Percentiles rank a stretch among this genome's conserved stretches.
Conservation (phyloP, 257 asterid species). For the Eustoma russellianum region DNA sequence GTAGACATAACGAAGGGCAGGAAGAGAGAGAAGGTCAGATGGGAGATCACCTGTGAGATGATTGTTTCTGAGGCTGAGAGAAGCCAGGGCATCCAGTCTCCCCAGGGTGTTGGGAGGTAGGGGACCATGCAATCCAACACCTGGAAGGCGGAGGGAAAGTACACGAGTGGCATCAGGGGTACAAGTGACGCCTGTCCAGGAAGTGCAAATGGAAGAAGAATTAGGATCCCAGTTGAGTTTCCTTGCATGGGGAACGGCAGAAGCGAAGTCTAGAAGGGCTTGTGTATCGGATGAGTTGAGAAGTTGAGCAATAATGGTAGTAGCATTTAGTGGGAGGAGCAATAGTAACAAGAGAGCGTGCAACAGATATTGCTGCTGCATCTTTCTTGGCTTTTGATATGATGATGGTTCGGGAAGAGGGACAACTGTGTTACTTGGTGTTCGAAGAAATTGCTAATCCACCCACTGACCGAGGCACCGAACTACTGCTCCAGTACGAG, state of each 20-base stretch:
- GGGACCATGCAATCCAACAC: conserved; percentile 50
- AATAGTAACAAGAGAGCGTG: conserved; percentile 2
- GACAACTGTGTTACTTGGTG: too few relatives aligned
- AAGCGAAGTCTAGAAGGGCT: conserved; percentile 63
- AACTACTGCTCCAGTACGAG: too few relatives aligned
- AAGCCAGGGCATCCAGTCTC: conserved; percentile 44
- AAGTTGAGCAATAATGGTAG: conserved; percentile 27
- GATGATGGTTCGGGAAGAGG: too few relatives aligned
- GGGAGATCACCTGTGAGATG: conserved; percentile 50
- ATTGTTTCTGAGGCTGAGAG: conserved; percentile 65
- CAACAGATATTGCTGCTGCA: too few relatives aligned
- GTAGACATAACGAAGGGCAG: conserved; percentile 41
- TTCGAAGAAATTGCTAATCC: too few relatives aligned
- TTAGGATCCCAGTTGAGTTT: conserved; percentile 41
- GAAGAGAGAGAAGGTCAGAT: conserved; percentile 49
- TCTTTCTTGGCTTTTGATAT: too few relatives aligned
- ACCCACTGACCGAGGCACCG: too few relatives aligned
- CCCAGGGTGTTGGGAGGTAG: conserved; percentile 57
- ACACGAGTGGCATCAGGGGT: conserved; percentile 34
- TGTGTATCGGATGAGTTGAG: conserved; percentile 45
- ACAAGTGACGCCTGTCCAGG: conserved; percentile 68
- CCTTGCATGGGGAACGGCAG: conserved; percentile 42
- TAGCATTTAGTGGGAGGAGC: conserved; percentile 12
- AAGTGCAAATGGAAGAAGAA: conserved; percentile 36
- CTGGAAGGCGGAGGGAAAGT: conserved; percentile 59